Evolutionary conservation across 257 asterid species (phyloP).

Genomic region (Solanum pinnatisectum): DNA sequence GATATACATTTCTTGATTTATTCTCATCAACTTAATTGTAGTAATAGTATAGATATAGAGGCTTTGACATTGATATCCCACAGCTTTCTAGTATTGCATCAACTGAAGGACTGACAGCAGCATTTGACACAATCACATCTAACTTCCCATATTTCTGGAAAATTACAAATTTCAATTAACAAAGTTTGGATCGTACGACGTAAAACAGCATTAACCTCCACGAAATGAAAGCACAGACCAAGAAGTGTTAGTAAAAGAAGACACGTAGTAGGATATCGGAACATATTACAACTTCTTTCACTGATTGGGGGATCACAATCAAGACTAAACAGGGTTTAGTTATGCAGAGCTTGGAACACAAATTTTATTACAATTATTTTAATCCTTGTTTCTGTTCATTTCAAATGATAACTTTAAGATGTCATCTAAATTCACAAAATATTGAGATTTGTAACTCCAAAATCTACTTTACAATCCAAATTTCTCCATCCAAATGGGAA

Average conservation of each 20-base stretch:
- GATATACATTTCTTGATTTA: neutral
- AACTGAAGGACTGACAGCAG: conserved; percentile 72
- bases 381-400: neutral
- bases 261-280: neutral
- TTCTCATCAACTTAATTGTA: conserved; percentile 47
- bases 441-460: neutral
- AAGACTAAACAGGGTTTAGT: neutral
- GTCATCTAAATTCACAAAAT: neutral
- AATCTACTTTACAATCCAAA: neutral
- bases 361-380: neutral
- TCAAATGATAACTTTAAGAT: neutral
- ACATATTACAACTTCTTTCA: neutral
- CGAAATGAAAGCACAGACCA: neutral
- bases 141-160: conserved; percentile 73
- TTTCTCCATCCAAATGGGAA: neutral
- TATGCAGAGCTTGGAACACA: neutral
- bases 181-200: neutral
- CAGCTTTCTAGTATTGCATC: conserved; percentile 63
- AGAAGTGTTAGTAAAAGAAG: neutral
- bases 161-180: neutral
- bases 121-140: conserved; percentile 72
- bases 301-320: neutral
- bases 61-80: conserved; percentile 85
- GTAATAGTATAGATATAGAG: conserved; percentile 38
- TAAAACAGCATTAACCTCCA: neutral